Evolutionary conservation across 495 filamentous ascomycete species (phyloP).

Genomic region (Podospora tetraspora): DNA sequence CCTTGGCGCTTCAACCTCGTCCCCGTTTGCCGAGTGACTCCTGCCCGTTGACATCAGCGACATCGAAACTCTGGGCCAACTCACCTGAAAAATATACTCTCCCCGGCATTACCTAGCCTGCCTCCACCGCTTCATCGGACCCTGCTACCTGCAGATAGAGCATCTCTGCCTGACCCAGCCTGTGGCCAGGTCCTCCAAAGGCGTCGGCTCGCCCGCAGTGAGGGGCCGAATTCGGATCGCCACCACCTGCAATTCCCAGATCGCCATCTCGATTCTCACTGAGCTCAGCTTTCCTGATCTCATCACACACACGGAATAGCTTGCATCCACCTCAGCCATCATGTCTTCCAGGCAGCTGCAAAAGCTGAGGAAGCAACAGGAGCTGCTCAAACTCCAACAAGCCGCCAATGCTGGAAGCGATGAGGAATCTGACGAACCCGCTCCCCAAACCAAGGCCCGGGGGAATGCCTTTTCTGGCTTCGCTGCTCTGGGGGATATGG

Average conservation of each 20-base stretch:
- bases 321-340: not conserved
- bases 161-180: not conserved
- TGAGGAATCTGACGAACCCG: conserved; percentile 36
- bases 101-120: not conserved
- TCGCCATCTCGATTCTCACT: not conserved
- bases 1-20: not conserved
- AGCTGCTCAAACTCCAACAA: conserved; percentile 39
- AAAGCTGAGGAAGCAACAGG: conserved; percentile 68
- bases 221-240: not conserved
- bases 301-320: not conserved
- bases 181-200: not conserved
- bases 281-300: not conserved
- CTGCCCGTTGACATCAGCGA: not conserved
- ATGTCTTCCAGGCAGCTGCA: conserved; percentile 82
- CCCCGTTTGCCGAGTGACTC: not conserved
- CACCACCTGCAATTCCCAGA: not conserved
- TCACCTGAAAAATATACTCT: not conserved
- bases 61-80: not conserved
- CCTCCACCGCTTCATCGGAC: not conserved
- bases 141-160: not conserved
- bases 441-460: conserved; percentile 34
- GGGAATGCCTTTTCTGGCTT: conserved; percentile 45
- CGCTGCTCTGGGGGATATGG: conserved; percentile 41
- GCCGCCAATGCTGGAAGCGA: conserved; percentile 39
- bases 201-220: not conserved